Evolutionary conservation across 1,284 basidiomycete species (phyloP).

Genomic region (Sporisorium graminicola): DNA sequence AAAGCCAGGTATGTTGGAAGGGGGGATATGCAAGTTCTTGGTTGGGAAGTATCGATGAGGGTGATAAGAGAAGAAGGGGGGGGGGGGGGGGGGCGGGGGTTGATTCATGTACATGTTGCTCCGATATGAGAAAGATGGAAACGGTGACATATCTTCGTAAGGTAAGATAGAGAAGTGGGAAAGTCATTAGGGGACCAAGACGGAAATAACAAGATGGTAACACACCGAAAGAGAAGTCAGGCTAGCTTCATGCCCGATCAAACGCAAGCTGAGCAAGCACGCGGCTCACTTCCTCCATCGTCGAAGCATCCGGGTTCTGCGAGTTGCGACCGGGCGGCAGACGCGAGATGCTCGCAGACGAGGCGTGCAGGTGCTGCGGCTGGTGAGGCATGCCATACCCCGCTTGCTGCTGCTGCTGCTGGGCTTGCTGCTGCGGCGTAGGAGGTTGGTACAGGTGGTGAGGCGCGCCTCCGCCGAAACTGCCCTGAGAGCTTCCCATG

Average conservation of each 20-base stretch:
- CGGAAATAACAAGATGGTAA: background rate
- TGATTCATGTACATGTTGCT: constrained; percentile 16
- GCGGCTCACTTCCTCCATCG: constrained; percentile 67
- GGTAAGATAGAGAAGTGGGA: background rate
- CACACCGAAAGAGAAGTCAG: background rate
- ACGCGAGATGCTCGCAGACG: constrained; percentile 56
- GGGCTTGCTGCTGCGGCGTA: constrained; percentile 17
- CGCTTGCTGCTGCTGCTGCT: constrained; percentile 22
- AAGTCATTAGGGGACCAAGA: background rate
- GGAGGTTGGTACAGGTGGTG: constrained; percentile 33
- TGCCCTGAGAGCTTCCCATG: constrained; percentile 28
- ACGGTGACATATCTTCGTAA: background rate
- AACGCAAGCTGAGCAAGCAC: constrained; percentile 65
- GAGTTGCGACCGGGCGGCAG: constrained; percentile 44
- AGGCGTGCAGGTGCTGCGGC: constrained; percentile 37
- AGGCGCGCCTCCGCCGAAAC: constrained; percentile 22
- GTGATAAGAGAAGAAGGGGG: too few relatives aligned
- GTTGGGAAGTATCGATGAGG: constrained; percentile 6
- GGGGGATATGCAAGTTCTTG: constrained; percentile 9
- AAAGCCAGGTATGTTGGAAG: constrained; percentile 9
- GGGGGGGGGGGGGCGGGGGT: too few relatives aligned
- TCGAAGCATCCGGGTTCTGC: constrained; percentile 44
- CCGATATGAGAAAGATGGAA: background rate
- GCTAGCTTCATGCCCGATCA: constrained; percentile 44
- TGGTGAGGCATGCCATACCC: constrained; percentile 30